These are phyloP conservation scores for Casaregolazyma lundiana DNA, from an alignment of 1,139 yeast genomes.

Conservation along the genomic window DNA sequence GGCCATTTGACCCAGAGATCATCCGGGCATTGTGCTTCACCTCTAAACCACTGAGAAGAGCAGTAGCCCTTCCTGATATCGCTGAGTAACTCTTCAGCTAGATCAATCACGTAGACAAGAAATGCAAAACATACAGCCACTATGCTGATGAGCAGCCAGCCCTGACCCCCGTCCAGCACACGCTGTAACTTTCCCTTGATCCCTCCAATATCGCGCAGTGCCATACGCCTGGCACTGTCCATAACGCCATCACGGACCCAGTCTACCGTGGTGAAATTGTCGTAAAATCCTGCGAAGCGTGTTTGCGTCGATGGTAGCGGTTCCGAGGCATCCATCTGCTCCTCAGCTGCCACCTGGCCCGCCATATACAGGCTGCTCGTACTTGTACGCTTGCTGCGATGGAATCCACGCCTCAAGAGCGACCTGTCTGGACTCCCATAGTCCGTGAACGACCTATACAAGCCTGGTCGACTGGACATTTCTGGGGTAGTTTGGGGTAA, in stretches of 20 bases:
- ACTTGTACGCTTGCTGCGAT: slow-evolving; percentile 4
- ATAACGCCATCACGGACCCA: slow-evolving; percentile 54
- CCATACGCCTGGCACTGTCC: slow-evolving; percentile 45
- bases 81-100: slow-evolving; percentile 46
- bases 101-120: slow-evolving; percentile 51
- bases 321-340: not conserved
- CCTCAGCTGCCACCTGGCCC: not conserved
- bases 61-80: slow-evolving; percentile 57
- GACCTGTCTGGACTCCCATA: not conserved
- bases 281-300: slow-evolving; percentile 34
- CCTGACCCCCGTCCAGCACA: slow-evolving; percentile 34
- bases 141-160: slow-evolving; percentile 50
- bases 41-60: slow-evolving; percentile 42
- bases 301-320: not conserved
- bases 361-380: slow-evolving; percentile 2
- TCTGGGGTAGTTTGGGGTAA: not conserved
- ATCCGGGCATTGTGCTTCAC: slow-evolving; percentile 45
- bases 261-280: slow-evolving; percentile 67
- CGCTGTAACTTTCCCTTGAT: slow-evolving; percentile 33
- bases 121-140: slow-evolving; percentile 48
- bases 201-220: slow-evolving; percentile 36
- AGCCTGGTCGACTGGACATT: slow-evolving; percentile 3
- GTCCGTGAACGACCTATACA: slow-evolving; percentile 8
- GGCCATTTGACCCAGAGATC: slow-evolving; percentile 7
- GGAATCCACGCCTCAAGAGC: slow-evolving; percentile 4